These are phyloP conservation scores for Stephanodiscus triporus DNA, from an alignment of 108 stramenopile species.

Conservation along the genomic window DNA sequence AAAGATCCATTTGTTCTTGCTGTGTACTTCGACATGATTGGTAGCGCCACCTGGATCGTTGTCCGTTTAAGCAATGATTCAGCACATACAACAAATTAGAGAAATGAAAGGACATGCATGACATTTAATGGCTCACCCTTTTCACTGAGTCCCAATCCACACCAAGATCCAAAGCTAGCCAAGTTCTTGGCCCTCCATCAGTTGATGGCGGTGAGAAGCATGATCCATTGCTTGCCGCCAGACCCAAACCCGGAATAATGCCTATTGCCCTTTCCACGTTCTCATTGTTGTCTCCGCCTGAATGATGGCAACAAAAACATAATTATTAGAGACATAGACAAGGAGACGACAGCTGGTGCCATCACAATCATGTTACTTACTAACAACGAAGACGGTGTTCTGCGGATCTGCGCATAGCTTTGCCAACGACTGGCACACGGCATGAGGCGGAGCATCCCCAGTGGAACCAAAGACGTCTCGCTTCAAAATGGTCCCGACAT, in stretches of 20 bases:
- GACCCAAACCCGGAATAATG: conserved; percentile 44
- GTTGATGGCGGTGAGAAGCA: conserved; percentile 48
- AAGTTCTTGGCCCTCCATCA: conserved; percentile 23
- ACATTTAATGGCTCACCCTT: conserved; percentile 2
- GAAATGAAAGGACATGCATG: neutral
- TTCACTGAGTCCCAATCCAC: conserved; percentile 62
- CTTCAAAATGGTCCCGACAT: conserved; percentile 69
- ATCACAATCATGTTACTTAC: conserved; percentile 5
- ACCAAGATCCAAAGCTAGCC: conserved; percentile 55
- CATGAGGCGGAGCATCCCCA: conserved; percentile 42
- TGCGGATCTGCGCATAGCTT: conserved; percentile 51
- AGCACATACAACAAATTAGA: neutral
- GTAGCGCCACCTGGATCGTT: conserved; percentile 40
- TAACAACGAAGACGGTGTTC: conserved; percentile 65
- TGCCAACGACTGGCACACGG: conserved; percentile 42
- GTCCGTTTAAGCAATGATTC: too few species aligned
- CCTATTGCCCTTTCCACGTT: conserved; percentile 54
- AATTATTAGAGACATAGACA: neutral
- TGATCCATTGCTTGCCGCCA: conserved; percentile 67
- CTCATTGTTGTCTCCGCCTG: conserved; percentile 37
- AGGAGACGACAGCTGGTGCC: neutral
- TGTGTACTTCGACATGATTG: conserved; percentile 68
- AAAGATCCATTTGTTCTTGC: conserved; percentile 60
- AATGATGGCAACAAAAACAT: neutral
- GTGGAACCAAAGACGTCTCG: conserved; percentile 59